Conservation (phyloP, 1,139 yeast genomes). For the Candida mesenterica region DNA sequence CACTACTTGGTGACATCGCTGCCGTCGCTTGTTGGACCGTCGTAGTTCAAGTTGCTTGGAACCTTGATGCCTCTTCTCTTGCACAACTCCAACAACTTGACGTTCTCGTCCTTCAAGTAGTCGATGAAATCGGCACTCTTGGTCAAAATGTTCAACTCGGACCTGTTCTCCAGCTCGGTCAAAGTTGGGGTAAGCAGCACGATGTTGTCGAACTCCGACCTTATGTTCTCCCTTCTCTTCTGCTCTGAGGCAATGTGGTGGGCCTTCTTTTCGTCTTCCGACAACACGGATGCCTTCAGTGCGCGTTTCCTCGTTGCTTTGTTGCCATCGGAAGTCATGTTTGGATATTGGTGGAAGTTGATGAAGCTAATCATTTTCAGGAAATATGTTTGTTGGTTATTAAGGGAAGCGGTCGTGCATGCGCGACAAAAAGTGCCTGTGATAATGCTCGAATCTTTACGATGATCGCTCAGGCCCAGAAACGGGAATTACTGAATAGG, state of each 20-base stretch:
- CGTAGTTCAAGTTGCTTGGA: conserved; percentile 38
- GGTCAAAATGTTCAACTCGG: conserved; percentile 44
- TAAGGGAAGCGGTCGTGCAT: neutral
- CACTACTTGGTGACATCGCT: conserved; percentile 18
- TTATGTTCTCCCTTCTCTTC: conserved; percentile 45
- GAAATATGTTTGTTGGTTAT: neutral
- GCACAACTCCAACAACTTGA: conserved; percentile 34
- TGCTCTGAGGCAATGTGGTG: conserved; percentile 54
- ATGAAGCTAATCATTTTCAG: conserved; percentile 8
- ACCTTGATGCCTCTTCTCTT: conserved; percentile 35
- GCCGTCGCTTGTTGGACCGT: conserved; percentile 33
- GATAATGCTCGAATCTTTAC: conserved; percentile 1
- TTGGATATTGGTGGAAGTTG: conserved; percentile 6
- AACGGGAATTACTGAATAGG: too few species aligned
- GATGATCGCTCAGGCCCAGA: too few species aligned
- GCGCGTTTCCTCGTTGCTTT: conserved; percentile 15
- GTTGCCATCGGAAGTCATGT: conserved; percentile 1
- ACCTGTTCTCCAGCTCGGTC: conserved; percentile 42
- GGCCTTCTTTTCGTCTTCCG: conserved; percentile 50
- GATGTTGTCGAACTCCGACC: conserved; percentile 46
- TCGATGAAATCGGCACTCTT: conserved; percentile 50
- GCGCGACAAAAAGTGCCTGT: conserved; percentile 1
- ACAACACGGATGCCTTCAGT: conserved; percentile 31
- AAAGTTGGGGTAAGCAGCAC: conserved; percentile 44
- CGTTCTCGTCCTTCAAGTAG: conserved; percentile 39